These are phyloP conservation scores for Leptographium lundbergii DNA, from an alignment of 2,329 filamentous ascomycete genomes.

Conservation along the genomic window DNA sequence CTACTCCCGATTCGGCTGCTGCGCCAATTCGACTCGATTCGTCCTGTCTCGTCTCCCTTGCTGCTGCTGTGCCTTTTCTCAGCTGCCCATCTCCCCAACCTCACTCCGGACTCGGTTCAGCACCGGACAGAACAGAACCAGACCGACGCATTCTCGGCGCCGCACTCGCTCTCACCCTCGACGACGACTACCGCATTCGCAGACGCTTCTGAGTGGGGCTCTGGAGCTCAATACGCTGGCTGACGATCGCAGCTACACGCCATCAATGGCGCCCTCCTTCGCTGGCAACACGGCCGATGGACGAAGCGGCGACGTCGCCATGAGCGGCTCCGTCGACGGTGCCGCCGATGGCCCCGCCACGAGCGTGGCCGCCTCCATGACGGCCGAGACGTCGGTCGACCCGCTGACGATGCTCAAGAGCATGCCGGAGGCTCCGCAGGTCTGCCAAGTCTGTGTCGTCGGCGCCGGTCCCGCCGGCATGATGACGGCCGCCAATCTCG, in stretches of 20 bases:
- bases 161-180: no score
- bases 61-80: no score
- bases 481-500: slow-evolving; percentile 32
- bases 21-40: no score
- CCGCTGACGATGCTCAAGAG: slow-evolving; percentile 35
- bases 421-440: slow-evolving; percentile 12
- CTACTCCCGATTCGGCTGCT: no score
- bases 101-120: no score
- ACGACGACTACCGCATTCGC: no score
- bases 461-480: slow-evolving; percentile 44
- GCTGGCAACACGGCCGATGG: slow-evolving; percentile 22
- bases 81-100: no score
- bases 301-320: slow-evolving; percentile 16
- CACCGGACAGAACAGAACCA: no score
- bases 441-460: slow-evolving; percentile 30
- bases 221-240: slow-evolving; percentile 3
- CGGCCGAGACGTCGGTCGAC: slow-evolving; percentile 24
- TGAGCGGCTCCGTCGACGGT: slow-evolving; percentile 14
- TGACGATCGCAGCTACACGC: neutral
- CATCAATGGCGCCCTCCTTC: slow-evolving; percentile 24
- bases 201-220: no score
- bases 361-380: slow-evolving; percentile 18
- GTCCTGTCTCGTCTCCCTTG: no score
- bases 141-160: no score
- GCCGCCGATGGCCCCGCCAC: slow-evolving; percentile 15